phyloP scores from a whole-genome alignment of 2,329 filamentous ascomycete species.

The Nemania sp. region DNA sequence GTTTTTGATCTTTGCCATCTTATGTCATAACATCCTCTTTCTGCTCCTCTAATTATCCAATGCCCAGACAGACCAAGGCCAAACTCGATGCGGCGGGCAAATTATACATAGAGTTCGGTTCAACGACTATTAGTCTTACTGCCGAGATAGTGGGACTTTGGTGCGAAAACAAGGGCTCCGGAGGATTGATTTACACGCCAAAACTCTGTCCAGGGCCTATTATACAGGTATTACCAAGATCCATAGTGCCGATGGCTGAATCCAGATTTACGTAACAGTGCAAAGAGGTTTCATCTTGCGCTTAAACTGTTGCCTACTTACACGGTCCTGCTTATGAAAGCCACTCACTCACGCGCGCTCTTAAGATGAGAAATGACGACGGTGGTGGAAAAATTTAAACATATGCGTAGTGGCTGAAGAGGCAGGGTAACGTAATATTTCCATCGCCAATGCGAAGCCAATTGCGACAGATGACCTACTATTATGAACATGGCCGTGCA shows the following conservation, averaged over 20 bases:
- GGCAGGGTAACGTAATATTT: slow-evolving; percentile 15
- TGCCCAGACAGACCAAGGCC: too few species aligned
- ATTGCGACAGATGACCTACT: not conserved
- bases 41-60: too few species aligned
- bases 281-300: not conserved
- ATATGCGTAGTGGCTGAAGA: too few species aligned
- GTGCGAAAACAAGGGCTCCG: not conserved
- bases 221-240: not conserved
- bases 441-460: slow-evolving; percentile 1
- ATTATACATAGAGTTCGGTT: not conserved
- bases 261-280: slow-evolving; percentile 6
- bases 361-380: not conserved
- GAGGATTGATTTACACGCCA: too few species aligned
- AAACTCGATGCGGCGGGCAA: not conserved
- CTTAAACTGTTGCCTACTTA: slow-evolving; percentile 6
- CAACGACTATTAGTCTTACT: not conserved
- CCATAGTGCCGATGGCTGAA: too few species aligned
- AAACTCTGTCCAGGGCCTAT: too few species aligned
- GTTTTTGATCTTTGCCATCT: too few species aligned
- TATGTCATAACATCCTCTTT: too few species aligned
- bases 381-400: too few species aligned
- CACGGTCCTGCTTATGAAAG: too few species aligned
- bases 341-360: not conserved
- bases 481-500: too few species aligned
- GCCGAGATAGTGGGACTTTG: slow-evolving; percentile 7